These are phyloP conservation scores for Esteya vermicola DNA, from an alignment of 2,329 filamentous ascomycete species.

Conservation along the genomic window DNA sequence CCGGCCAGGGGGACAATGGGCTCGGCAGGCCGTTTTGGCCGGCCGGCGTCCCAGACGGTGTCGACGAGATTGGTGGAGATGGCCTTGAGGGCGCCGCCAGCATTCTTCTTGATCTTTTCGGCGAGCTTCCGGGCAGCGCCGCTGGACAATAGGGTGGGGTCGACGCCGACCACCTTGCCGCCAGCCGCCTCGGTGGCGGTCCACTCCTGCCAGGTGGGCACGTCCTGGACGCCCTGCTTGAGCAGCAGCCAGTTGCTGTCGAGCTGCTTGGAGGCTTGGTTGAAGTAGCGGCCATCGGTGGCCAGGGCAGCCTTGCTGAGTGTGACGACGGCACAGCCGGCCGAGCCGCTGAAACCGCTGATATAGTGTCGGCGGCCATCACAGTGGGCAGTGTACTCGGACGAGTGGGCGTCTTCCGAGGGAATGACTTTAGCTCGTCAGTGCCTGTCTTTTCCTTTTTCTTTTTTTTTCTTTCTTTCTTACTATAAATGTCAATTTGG, in stretches of 20 bases:
- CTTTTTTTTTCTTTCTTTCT: conserved; percentile 16
- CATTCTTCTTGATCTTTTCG: conserved; percentile 77
- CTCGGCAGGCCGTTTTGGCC: conserved; percentile 63
- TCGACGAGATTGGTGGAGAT: conserved; percentile 81
- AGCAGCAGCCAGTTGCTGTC: conserved; percentile 83
- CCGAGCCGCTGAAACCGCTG: conserved; percentile 87
- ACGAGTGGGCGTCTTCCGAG: conserved; percentile 93
- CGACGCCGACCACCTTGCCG: conserved; percentile 80
- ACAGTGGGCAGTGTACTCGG: conserved; percentile 94
- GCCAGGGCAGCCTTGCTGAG: conserved; percentile 76
- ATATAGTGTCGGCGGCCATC: conserved; percentile 87
- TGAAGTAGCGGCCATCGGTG: conserved; percentile 96
- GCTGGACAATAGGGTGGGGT: conserved; percentile 72
- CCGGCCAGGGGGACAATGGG: conserved; percentile 57
- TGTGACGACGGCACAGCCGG: conserved; percentile 82
- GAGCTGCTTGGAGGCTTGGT: conserved; percentile 82
- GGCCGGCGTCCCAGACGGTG: conserved; percentile 63
- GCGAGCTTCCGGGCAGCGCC: conserved; percentile 51
- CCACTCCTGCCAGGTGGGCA: conserved; percentile 98
- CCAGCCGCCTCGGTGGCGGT: conserved; percentile 71
- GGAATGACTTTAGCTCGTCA: conserved; percentile 93
- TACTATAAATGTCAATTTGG: conserved; percentile 84
- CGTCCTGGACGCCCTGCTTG: conserved; percentile 86
- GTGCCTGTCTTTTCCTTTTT: no score
- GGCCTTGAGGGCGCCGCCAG: conserved; percentile 61